Evolutionary conservation across 768 basidiomycete genomes (phyloP).

Genomic region (Psilocybe sp.): DNA sequence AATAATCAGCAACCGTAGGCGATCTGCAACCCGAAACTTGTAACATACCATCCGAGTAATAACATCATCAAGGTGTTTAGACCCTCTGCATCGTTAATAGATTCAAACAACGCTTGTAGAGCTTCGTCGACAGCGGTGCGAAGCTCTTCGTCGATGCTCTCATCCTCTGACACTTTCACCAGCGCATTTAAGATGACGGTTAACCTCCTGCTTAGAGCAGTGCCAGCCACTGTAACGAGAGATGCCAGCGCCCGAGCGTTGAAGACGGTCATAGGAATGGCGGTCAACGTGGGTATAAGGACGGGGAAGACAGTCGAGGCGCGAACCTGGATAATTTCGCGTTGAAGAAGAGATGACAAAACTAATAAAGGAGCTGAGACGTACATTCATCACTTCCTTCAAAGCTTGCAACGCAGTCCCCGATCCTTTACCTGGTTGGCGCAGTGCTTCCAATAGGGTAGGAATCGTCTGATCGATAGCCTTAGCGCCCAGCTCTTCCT

Average conservation of each 20-base stretch:
- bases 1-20: not conserved
- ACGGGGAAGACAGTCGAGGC: constrained; percentile 96
- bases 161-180: constrained; percentile 72
- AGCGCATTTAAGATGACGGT: constrained; percentile 76
- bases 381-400: constrained; percentile 89
- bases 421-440: constrained; percentile 90
- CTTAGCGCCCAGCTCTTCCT: constrained; percentile 84
- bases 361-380: constrained; percentile 17
- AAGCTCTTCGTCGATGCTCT: constrained; percentile 63
- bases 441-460: constrained; percentile 87
- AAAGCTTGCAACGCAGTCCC: constrained; percentile 93
- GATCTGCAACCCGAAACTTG: not conserved
- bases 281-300: constrained; percentile 88
- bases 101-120: constrained; percentile 66
- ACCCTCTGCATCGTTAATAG: constrained; percentile 84
- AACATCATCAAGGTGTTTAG: constrained; percentile 87
- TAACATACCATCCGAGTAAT: constrained; percentile 79
- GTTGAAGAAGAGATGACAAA: constrained; percentile 2
- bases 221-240: constrained; percentile 91
- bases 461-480: constrained; percentile 98
- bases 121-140: constrained; percentile 71
- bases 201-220: constrained; percentile 81
- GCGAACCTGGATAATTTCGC: constrained; percentile 60
- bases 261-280: constrained; percentile 90
- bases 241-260: constrained; percentile 90